Conservation (phyloP, 2,329 filamentous ascomycete genomes). For the Parastagonospora nodorum region DNA sequence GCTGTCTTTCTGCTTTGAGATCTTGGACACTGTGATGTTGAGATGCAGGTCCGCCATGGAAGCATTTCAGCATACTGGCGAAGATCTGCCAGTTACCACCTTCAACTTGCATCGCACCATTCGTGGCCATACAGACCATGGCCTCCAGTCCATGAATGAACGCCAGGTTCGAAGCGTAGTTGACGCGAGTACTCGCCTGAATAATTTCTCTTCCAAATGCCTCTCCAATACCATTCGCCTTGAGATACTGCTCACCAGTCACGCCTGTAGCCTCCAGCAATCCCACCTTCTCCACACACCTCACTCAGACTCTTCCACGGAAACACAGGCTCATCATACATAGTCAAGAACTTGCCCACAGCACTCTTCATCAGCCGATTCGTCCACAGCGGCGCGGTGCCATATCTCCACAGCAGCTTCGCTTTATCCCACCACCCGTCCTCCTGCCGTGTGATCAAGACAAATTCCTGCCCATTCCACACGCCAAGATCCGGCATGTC, state of each 20-base stretch:
- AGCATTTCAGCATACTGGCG: conserved; percentile 71
- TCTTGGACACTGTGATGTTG: conserved; percentile 69
- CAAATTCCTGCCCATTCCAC: conserved; percentile 80
- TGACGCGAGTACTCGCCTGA: conserved; percentile 86
- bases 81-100: conserved; percentile 98
- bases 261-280: conserved; percentile 68
- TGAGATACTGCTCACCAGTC: conserved; percentile 76
- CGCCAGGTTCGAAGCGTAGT: conserved; percentile 89
- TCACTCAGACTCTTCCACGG: conserved; percentile 80
- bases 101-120: conserved; percentile 76
- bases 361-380: conserved; percentile 73
- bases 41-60: conserved; percentile 66
- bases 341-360: conserved; percentile 72
- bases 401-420: conserved; percentile 85
- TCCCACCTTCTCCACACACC: conserved; percentile 68
- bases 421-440: conserved; percentile 78
- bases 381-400: conserved; percentile 74
- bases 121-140: conserved; percentile 89
- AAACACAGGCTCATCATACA: conserved; percentile 83
- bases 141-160: conserved; percentile 87
- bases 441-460: conserved; percentile 66
- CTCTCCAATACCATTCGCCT: conserved; percentile 67
- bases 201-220: conserved; percentile 80
- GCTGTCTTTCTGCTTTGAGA: conserved; percentile 50
- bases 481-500: conserved; percentile 65